A percentile compares a stretch with the other conserved stretches of the same genome.
Evolutionary conservation across 108 stramenopile species (phyloP).

Genomic region (Asterionellopsis glacialis): DNA sequence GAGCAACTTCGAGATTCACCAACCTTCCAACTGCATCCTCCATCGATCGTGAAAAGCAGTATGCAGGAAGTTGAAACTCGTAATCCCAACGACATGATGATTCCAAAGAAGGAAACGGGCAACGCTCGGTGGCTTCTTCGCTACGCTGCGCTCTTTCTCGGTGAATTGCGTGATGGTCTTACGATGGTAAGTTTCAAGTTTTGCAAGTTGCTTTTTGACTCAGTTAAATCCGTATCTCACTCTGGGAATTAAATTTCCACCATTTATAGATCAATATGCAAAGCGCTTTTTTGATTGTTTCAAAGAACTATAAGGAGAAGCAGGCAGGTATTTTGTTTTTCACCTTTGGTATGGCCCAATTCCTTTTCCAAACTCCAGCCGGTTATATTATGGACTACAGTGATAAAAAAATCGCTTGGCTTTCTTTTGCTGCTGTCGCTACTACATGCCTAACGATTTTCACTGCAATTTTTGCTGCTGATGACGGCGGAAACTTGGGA

Average conservation of each 20-base stretch:
- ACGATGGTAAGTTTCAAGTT: slow-evolving; percentile 55
- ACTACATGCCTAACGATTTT: slow-evolving; percentile 65
- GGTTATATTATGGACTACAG: slow-evolving; percentile 87
- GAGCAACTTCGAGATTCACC: too few species aligned
- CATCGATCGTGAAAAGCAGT: neutral
- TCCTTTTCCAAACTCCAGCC: slow-evolving; percentile 84
- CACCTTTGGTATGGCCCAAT: slow-evolving; percentile 86
- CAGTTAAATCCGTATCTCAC: neutral
- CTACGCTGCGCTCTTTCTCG: slow-evolving; percentile 81
- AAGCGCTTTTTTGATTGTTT: slow-evolving; percentile 78
- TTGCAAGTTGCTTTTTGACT: neutral
- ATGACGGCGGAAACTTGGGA: slow-evolving; percentile 57
- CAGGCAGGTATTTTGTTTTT: slow-evolving; percentile 88
- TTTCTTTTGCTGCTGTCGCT: slow-evolving; percentile 55
- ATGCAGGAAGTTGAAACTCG: neutral
- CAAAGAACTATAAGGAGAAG: slow-evolving; percentile 76
- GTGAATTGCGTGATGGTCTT: slow-evolving; percentile 84
- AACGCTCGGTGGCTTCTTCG: slow-evolving; percentile 6
- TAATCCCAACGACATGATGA: neutral
- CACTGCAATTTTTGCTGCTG: slow-evolving; percentile 69
- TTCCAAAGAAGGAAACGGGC: neutral
- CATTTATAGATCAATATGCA: slow-evolving; percentile 80
- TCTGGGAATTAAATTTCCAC: neutral
- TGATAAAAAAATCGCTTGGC: slow-evolving; percentile 61
- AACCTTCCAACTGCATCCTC: too few species aligned